Percentiles rank a stretch among this genome's conserved stretches.
phyloP scores from a whole-genome alignment of 495 filamentous ascomycete species.

The Penicillium taxi region DNA sequence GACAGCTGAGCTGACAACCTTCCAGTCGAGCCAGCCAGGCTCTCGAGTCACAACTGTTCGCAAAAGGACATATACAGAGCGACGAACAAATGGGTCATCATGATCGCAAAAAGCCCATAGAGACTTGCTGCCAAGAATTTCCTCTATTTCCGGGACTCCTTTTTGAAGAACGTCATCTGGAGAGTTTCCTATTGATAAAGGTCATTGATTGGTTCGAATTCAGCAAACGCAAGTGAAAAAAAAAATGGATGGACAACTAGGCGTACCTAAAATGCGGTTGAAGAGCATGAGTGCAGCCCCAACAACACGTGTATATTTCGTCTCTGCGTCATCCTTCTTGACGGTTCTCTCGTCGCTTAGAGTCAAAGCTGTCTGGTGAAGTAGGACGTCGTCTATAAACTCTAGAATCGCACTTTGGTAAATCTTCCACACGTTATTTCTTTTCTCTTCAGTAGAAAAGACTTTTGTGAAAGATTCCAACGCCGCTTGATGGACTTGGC shows the following conservation, averaged over 20 bases:
- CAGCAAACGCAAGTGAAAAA: no score
- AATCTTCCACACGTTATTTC: constrained; percentile 62
- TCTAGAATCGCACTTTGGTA: constrained; percentile 70
- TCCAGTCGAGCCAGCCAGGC: constrained; percentile 50
- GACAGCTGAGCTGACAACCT: constrained; percentile 57
- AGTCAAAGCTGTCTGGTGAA: constrained; percentile 66
- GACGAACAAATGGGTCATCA: constrained; percentile 63
- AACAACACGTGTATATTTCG: constrained; percentile 76
- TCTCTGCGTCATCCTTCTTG: constrained; percentile 72
- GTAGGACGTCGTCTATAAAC: constrained; percentile 67
- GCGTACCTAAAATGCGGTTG: constrained; percentile 40
- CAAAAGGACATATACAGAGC: constrained; percentile 60
- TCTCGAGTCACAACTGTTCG: constrained; percentile 49
- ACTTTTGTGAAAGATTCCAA: constrained; percentile 62
- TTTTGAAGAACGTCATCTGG: constrained; percentile 45
- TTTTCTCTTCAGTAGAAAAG: constrained; percentile 72
- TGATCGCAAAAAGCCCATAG: constrained; percentile 69
- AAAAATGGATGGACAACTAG: no score
- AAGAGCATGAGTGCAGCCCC: constrained; percentile 46
- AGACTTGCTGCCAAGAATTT: constrained; percentile 54
- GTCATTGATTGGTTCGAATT: no score
- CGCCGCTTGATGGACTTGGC: constrained; percentile 61
- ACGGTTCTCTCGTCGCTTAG: constrained; percentile 82
- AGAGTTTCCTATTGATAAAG: constrained; percentile 30
- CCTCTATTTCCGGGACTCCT: constrained; percentile 38